Base-by-base conservation (phyloP, 352 stramenopile genomes). In the Phytopythium chamaehyphon region DNA sequence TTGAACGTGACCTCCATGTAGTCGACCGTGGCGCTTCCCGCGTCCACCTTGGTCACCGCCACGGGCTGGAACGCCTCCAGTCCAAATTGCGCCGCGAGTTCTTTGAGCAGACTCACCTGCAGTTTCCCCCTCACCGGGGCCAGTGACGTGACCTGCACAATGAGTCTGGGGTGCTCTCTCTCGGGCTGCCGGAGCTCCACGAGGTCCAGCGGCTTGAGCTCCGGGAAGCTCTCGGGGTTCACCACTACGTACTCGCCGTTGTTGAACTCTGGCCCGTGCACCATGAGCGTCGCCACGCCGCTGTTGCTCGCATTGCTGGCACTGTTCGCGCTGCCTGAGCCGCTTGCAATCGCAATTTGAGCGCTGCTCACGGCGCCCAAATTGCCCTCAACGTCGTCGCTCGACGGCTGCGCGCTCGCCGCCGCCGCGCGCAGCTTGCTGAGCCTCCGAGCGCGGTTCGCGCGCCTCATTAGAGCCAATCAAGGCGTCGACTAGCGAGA, bases 1-100 rank as follows among this genome's bases (percentile, higher is more conserved):
- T 93, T 93, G 57, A 96, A 94, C 37, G 76, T 87, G 38, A 96
- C 46, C 66, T 97, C 87, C 46, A 97, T 73, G 52, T 88, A 96
- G 54, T 96, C 86, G 40, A 87, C 69, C 1, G 62, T 71, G 15
- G 89, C 73, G 16, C 88, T 71, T 0, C 61, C 59, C 16, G 64
- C 69, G 6, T 90, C 69, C 11, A 93, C 69, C 19, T 73, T 72
- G n/a, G 73, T 62, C 16, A 90, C 73, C 0, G 60, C 59, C 18
- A 91, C 80, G 16, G 59, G 38, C 9, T 80, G 61, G 51, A 90
- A 88, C 10, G 71, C 46, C 18, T 91, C 80, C 33, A 93, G 71
- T 6, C 76, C 67, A 48, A 91, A 91, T 55, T 89, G 79, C 8
- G 75, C 66, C 1, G 83, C 80, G 16, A 90, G 59, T 12, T 93